Evolutionary conservation across 75 land plant genomes (phyloP).

Genomic region (Picea sitchensis): DNA sequence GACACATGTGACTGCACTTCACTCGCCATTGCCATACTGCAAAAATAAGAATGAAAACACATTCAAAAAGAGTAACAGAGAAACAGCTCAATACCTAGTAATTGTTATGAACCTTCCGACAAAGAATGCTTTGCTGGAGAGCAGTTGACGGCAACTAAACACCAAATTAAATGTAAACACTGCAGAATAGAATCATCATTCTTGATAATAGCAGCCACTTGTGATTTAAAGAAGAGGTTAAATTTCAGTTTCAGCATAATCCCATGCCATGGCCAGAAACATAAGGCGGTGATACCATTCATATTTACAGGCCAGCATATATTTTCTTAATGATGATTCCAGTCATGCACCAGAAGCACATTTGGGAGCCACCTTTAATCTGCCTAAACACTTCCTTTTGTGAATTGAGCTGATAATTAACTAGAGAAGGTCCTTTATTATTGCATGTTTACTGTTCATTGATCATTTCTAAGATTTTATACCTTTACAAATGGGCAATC

Average conservation of each 20-base stretch:
- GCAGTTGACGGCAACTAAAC: not conserved
- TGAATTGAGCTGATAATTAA: too few relatives aligned
- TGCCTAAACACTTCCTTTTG: not conserved
- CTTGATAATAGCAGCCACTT: not conserved
- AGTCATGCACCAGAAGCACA: too few relatives aligned
- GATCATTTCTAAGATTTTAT: too few relatives aligned
- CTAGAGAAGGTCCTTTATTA: too few relatives aligned
- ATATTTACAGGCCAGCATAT: slow-evolving; percentile 1
- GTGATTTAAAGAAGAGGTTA: not conserved
- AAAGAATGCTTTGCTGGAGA: not conserved
- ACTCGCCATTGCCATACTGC: slow-evolving; percentile 85
- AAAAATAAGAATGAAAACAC: not conserved
- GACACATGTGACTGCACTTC: slow-evolving; percentile 86
- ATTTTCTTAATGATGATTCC: too few relatives aligned
- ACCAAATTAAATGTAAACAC: not conserved
- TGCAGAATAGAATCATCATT: not conserved
- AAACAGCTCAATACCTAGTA: not conserved
- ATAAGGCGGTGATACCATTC: not conserved
- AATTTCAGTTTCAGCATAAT: not conserved
- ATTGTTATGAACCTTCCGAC: not conserved
- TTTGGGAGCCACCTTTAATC: not conserved
- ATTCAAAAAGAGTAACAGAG: not conserved
- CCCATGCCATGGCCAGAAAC: not conserved
- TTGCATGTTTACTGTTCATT: too few relatives aligned
- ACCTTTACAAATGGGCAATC: too few relatives aligned